These are phyloP conservation scores for Solanum chilense DNA, from an alignment of 257 asterid genomes.

Conservation along the genomic window DNA sequence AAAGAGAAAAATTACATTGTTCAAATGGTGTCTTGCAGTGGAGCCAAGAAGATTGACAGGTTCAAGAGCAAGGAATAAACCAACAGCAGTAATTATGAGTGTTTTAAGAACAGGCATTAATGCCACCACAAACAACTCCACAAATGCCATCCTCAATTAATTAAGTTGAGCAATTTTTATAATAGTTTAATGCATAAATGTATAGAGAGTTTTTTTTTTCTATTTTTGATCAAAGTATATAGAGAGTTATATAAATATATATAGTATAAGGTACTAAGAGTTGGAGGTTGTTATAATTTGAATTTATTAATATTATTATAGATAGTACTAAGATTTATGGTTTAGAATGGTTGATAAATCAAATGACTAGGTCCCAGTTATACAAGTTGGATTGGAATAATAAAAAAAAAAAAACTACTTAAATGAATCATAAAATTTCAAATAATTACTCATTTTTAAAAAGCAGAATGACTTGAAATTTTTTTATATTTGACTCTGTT, in stretches of 20 bases:
- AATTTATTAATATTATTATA: too few relatives aligned
- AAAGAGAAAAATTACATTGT: constrained; percentile 5
- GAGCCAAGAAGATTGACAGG: constrained; percentile 12
- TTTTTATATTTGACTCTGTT: background rate
- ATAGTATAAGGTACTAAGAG: background rate
- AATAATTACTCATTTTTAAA: too few relatives aligned
- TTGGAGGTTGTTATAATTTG: background rate
- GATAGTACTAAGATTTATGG: too few relatives aligned
- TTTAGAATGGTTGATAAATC: too few relatives aligned
- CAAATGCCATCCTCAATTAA: constrained; percentile 4
- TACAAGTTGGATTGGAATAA: too few relatives aligned
- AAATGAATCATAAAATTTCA: too few relatives aligned
- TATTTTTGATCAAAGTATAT: too few relatives aligned
- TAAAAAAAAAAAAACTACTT: too few relatives aligned
- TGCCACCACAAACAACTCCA: constrained; percentile 19
- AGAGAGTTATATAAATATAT: background rate
- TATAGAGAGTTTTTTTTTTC: background rate
- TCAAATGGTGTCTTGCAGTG: constrained; percentile 16
- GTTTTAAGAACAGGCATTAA: constrained; percentile 25
- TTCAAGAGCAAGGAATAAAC: constrained; percentile 19
- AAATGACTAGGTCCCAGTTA: too few relatives aligned
- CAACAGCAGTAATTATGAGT: constrained; percentile 12
- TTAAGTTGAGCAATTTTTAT: background rate
- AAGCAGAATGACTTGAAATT: background rate
- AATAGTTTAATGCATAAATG: background rate